Evolutionary conservation across 176 grass and related monocot genomes (phyloP).

Genomic region (Bolboschoenus planiculmis): DNA sequence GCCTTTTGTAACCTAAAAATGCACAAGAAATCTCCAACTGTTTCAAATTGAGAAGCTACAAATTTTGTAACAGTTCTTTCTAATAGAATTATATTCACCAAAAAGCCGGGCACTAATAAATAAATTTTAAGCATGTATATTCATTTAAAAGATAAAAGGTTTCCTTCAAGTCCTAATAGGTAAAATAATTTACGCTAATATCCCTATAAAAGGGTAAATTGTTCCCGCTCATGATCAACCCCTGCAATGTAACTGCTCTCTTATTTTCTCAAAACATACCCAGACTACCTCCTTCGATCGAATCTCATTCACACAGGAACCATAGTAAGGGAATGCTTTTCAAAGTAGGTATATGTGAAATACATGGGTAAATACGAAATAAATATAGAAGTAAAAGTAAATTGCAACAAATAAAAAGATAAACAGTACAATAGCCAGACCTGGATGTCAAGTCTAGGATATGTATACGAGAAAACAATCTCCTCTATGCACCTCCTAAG

Average conservation of each 20-base stretch:
- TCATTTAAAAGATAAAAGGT: no score
- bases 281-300: no score
- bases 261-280: not conserved
- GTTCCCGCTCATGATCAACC: no score
- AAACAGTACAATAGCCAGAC: slow-evolving; percentile 31
- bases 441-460: slow-evolving; percentile 99
- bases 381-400: not conserved
- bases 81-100: not conserved
- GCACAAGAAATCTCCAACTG: not conserved
- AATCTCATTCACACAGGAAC: not conserved
- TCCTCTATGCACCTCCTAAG: slow-evolving; percentile 81
- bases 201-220: no score
- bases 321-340: not conserved
- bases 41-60: slow-evolving; percentile 4
- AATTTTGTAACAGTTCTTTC: not conserved
- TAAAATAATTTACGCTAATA: no score
- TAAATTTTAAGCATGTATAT: not conserved
- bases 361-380: not conserved
- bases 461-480: slow-evolving; percentile 85
- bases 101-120: not conserved
- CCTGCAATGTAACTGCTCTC: not conserved
- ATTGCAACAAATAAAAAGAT: not conserved
- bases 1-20: slow-evolving; percentile 76
- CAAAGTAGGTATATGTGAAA: not conserved
- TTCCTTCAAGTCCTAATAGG: not conserved